phyloP scores from a whole-genome alignment of 208 protist genomes.

The Endotrypanum monterogeii region DNA sequence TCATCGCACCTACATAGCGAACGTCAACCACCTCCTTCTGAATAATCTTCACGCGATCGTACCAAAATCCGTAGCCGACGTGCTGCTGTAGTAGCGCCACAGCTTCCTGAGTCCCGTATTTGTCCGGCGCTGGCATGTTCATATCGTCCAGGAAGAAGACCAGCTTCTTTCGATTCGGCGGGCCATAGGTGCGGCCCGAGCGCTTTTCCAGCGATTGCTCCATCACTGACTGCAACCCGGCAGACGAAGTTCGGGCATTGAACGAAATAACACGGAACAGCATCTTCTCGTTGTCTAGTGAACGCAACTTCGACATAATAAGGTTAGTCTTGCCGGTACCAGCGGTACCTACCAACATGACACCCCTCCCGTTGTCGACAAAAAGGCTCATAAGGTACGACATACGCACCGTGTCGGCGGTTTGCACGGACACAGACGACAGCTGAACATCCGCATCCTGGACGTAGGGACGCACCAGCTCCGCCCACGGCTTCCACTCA shows the following conservation, averaged over 20 bases:
- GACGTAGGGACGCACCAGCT: constrained; percentile 93
- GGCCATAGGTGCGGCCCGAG: constrained; percentile 95
- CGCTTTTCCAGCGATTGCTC: constrained; percentile 97
- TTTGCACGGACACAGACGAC: constrained; percentile 94
- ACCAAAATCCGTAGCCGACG: constrained; percentile 98
- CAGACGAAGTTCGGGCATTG: constrained; percentile 95
- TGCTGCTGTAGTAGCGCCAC: constrained; percentile 98
- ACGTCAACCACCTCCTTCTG: constrained; percentile 96
- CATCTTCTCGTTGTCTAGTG: constrained; percentile 91
- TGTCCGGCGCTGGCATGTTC: constrained; percentile 98
- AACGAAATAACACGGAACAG: constrained; percentile 95
- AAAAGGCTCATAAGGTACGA: constrained; percentile 95
- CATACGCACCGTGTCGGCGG: constrained; percentile 95
- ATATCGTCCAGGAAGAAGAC: constrained; percentile 99
- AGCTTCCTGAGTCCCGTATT: constrained; percentile 98
- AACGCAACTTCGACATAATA: constrained; percentile 95
- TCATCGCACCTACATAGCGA: constrained; percentile 97
- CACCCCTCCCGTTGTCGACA: constrained; percentile 91
- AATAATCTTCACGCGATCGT: constrained; percentile 95
- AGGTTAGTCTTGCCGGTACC: constrained; percentile 98
- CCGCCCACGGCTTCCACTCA: constrained; percentile 93
- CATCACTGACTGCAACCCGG: constrained; percentile 95
- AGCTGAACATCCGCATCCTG: constrained; percentile 88
- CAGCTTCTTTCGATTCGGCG: constrained; percentile 96
- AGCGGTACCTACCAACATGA: constrained; percentile 97